phyloP scores from a whole-genome alignment of 305 asterid genomes.

The Solanum hybrid region DNA sequence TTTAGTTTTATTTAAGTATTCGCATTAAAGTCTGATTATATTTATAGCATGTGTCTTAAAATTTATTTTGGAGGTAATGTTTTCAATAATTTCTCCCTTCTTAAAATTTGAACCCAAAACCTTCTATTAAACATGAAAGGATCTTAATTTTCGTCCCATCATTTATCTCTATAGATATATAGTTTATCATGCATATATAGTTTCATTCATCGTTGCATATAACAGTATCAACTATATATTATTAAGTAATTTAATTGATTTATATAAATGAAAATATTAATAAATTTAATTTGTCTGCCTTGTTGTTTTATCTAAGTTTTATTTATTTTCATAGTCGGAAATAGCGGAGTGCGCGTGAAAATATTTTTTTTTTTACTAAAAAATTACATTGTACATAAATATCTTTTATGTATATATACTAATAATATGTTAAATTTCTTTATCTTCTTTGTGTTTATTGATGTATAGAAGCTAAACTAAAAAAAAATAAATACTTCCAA shows the following conservation, averaged over 20 bases:
- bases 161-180: neutral
- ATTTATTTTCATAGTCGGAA: neutral
- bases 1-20: neutral
- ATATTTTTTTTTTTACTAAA: neutral
- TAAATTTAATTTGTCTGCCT: neutral
- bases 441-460: neutral
- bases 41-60: neutral
- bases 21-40: neutral
- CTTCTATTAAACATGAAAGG: neutral
- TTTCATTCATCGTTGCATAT: neutral
- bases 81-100: neutral
- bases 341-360: neutral
- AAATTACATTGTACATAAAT: neutral
- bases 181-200: neutral
- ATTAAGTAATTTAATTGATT: neutral
- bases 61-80: accelerated
- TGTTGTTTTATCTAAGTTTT: neutral
- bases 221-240: neutral
- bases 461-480: neutral
- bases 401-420: neutral
- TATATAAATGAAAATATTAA: neutral
- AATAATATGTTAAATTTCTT: neutral
- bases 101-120: neutral
- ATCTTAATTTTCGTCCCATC: neutral
- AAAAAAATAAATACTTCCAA: neutral